Percentiles rank a stretch among this genome's conserved stretches.
Evolutionary conservation across 2,329 filamentous ascomycete species (phyloP).

Genomic region (Rhynchosporium graminicola): DNA sequence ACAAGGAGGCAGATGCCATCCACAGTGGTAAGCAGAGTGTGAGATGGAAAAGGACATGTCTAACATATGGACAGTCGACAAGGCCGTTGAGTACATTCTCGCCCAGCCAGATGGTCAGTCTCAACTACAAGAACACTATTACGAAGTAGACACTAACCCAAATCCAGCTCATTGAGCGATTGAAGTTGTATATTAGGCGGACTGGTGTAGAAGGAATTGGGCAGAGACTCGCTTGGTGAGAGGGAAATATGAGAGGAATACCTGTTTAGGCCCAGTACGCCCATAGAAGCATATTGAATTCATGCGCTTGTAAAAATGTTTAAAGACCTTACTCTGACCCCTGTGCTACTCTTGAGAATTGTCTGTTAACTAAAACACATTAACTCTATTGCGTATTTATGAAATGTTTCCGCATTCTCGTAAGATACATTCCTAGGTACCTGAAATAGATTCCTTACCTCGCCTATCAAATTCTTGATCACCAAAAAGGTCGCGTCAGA

Average conservation of each 20-base stretch:
- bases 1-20: constrained; percentile 77
- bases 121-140: not conserved
- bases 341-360: not conserved
- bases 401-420: too few relatives aligned
- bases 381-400: too few relatives aligned
- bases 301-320: constrained; percentile 41
- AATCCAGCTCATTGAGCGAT: constrained; percentile 38
- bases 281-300: constrained; percentile 36
- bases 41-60: constrained; percentile 12
- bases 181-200: constrained; percentile 36
- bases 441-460: not conserved
- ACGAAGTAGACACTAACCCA: constrained; percentile 18
- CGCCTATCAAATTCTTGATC: not conserved
- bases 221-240: constrained; percentile 26
- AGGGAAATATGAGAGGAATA: constrained; percentile 25
- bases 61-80: constrained; percentile 58
- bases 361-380: too few relatives aligned
- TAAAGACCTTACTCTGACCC: constrained; percentile 40
- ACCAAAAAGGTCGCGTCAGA: too few relatives aligned
- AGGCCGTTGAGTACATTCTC: constrained; percentile 75
- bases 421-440: too few relatives aligned
- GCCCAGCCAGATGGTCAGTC: constrained; percentile 71
- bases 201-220: constrained; percentile 18
- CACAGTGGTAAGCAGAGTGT: constrained; percentile 64
- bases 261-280: constrained; percentile 38